Evolutionary conservation across 805 yeast species (phyloP).

Genomic region (Isabelozyma gotoi): DNA sequence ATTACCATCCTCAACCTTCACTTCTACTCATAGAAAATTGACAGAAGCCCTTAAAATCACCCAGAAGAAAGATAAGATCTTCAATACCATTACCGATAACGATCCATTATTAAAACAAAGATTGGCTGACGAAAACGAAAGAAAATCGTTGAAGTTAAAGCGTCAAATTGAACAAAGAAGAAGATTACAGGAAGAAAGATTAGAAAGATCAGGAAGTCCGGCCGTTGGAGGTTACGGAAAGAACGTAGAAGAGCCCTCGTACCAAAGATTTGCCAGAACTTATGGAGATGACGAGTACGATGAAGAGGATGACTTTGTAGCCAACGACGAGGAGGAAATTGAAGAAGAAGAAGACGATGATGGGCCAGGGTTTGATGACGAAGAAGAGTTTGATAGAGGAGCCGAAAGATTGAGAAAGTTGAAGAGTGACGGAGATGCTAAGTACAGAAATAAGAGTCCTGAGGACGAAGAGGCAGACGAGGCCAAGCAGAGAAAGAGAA

Average conservation of each 20-base stretch:
- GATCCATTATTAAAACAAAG: slow-evolving; percentile 74
- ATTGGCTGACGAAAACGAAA: slow-evolving; percentile 62
- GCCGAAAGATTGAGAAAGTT: slow-evolving; percentile 58
- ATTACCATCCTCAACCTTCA: slow-evolving; percentile 87
- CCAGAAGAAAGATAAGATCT: slow-evolving; percentile 47
- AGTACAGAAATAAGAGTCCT: slow-evolving; percentile 29
- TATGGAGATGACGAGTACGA: slow-evolving; percentile 37
- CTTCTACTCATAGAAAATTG: slow-evolving; percentile 76
- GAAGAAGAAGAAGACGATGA: slow-evolving; percentile 43
- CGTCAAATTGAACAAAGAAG: slow-evolving; percentile 64
- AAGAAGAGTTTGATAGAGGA: slow-evolving; percentile 49
- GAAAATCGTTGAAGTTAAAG: slow-evolving; percentile 57
- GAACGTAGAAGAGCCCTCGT: slow-evolving; percentile 29
- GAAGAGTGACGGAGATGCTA: slow-evolving; percentile 56
- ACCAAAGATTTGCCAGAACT: slow-evolving; percentile 37
- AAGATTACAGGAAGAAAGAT: slow-evolving; percentile 57
- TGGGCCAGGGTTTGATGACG: slow-evolving; percentile 34
- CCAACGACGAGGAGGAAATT: slow-evolving; percentile 42
- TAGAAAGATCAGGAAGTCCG: slow-evolving; percentile 47
- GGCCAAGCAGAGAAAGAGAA: slow-evolving; percentile 35
- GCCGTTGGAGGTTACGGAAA: slow-evolving; percentile 10
- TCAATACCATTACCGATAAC: slow-evolving; percentile 52
- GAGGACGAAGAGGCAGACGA: slow-evolving; percentile 22
- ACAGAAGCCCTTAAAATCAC: slow-evolving; percentile 64
- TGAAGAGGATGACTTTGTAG: slow-evolving; percentile 45